Evolutionary conservation across 768 basidiomycete species (phyloP).

Genomic region (Termitomyces sp.): DNA sequence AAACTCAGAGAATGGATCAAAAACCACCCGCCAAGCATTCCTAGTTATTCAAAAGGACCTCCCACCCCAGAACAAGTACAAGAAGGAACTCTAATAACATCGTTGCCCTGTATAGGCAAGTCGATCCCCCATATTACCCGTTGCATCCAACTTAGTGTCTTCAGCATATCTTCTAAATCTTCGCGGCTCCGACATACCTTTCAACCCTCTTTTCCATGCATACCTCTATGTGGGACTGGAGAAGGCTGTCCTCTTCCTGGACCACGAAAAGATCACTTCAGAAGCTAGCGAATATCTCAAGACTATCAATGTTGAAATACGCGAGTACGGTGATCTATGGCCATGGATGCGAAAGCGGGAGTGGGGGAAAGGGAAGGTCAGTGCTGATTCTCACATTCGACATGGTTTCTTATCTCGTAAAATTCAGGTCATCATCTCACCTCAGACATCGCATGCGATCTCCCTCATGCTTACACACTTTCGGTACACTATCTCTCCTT

Average conservation of each 20-base stretch:
- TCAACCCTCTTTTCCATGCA: constrained; percentile 88
- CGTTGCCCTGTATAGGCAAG: constrained; percentile 69
- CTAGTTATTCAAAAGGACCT: constrained; percentile 58
- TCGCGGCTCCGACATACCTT: constrained; percentile 86
- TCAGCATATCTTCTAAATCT: constrained; percentile 85
- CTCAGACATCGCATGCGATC: constrained; percentile 79
- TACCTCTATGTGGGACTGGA: constrained; percentile 75
- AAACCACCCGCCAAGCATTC: constrained; percentile 52
- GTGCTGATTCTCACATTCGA: constrained; percentile 5
- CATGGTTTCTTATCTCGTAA: constrained; percentile 3
- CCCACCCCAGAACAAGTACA: constrained; percentile 62
- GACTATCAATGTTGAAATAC: constrained; percentile 50
- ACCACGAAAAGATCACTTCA: constrained; percentile 56
- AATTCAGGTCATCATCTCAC: constrained; percentile 58
- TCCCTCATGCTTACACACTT: constrained; percentile 82
- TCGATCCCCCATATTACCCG: not conserved
- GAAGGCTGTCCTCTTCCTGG: constrained; percentile 72
- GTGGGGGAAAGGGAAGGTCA: constrained; percentile 77
- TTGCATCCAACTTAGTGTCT: not conserved
- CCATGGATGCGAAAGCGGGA: constrained; percentile 67
- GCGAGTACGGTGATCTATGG: constrained; percentile 79
- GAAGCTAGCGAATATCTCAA: constrained; percentile 58
- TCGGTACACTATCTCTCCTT: constrained; percentile 71
- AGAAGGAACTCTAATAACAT: constrained; percentile 64
- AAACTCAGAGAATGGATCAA: constrained; percentile 70